Evolutionary conservation across 306 rosid species (phyloP), one percentile per base, ranked within the genome.

Genomic region (Cercis canadensis): DNA sequence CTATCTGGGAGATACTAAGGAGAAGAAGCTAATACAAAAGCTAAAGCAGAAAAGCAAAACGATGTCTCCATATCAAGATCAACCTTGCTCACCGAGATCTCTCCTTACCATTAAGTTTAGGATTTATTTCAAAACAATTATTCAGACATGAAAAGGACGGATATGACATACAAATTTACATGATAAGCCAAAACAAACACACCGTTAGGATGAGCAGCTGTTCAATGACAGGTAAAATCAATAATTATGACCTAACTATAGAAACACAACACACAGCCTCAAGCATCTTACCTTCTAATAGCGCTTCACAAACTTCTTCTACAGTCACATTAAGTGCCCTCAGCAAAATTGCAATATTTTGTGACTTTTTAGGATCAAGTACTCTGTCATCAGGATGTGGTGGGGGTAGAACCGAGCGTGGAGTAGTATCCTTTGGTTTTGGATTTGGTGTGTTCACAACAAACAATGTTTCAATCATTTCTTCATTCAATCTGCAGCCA

Each of bases 361-460:
- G 98, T 8, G 98, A 90, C 90, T 87, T 93, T 67, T 90, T 93
- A 33, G 97, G 98, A 87, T 93, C 97, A 65, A 93, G 81, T 52
- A 90, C 94, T 11, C 92, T 89, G 62, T 86, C 84, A 80, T 90
- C 97, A 46, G 73, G 87, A 59, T 68, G 71, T 50, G 62, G 52
- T 0, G 81, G 67, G 18, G 88, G 60, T 24, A 87, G 73, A 69
- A 80, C 67, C 21, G 70, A 76, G 17, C 88, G 83, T 6, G 79
- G 81, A 39, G 85, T 80, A 36, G 80, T 64, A 37, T 90, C 92
- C 70, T 86, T 90, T 1, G 78, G 58, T 45, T 78, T 73, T 50
- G 77, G 49, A 75, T 57, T 80, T 2, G 83, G 74, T n/a, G 84
- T 84, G 65, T 90, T 93, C 56, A 81, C 94, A 67, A 79, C 78